phyloP scores from a whole-genome alignment of 2,329 filamentous ascomycete species.

The Dendryphion nanum region DNA sequence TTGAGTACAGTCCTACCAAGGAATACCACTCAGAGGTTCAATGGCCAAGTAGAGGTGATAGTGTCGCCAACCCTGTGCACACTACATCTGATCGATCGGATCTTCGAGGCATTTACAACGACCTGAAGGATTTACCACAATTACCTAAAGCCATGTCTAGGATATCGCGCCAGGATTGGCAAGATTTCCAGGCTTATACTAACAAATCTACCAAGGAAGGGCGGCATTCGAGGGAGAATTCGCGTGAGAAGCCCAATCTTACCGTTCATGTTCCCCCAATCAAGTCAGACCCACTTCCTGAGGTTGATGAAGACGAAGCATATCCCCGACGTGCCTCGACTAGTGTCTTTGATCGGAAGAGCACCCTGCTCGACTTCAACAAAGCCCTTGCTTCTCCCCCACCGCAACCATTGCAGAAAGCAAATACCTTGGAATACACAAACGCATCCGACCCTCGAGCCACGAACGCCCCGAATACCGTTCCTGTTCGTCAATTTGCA shows the following conservation, averaged over 20 bases:
- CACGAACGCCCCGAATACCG: background rate
- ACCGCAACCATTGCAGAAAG: constrained; percentile 10
- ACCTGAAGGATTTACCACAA: constrained; percentile 29
- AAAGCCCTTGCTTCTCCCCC: constrained; percentile 3
- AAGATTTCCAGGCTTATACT: constrained; percentile 32
- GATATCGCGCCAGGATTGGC: constrained; percentile 36
- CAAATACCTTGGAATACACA: constrained; percentile 12
- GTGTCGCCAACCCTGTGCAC: background rate
- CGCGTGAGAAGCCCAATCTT: background rate
- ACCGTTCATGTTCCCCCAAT: constrained; percentile 17
- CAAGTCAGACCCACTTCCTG: constrained; percentile 26
- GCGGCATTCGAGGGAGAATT: constrained; percentile 6
- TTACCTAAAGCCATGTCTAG: constrained; percentile 27
- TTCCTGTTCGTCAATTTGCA: background rate
- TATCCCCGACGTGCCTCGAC: constrained; percentile 36
- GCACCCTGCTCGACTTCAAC: constrained; percentile 24
- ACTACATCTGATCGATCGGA: background rate
- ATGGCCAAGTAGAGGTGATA: background rate
- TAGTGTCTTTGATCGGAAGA: constrained; percentile 34
- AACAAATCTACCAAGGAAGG: constrained; percentile 8
- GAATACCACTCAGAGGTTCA: background rate
- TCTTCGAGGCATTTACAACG: constrained; percentile 25
- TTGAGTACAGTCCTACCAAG: background rate
- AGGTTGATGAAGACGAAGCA: constrained; percentile 34
- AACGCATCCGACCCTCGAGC: background rate